Evolutionary conservation across 2,329 filamentous ascomycete genomes (phyloP).

Genomic region (Beauveria pseudobassiana): DNA sequence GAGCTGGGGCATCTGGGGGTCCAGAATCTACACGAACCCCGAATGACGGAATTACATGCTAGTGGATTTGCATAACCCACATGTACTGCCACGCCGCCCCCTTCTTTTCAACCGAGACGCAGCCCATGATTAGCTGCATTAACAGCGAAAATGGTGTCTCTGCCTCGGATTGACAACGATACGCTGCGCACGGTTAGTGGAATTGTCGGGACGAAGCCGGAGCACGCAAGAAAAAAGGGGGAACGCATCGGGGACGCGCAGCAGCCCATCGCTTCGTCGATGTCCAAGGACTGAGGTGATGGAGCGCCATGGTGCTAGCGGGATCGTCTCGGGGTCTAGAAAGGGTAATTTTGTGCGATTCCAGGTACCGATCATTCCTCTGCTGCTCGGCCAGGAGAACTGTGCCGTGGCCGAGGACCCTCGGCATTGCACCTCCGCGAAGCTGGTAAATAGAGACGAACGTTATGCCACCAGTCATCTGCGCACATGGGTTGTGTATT

Average conservation of each 20-base stretch:
- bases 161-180: neutral
- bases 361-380: slow-evolving; percentile 3
- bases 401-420: too few species aligned
- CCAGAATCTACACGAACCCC: too few species aligned
- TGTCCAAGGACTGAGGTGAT: neutral
- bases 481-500: too few species aligned
- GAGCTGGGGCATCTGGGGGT: too few species aligned
- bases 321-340: neutral
- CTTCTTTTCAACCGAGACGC: neutral
- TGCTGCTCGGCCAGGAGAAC: neutral
- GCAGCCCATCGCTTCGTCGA: neutral
- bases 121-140: neutral
- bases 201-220: too few species aligned
- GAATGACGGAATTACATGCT: too few species aligned
- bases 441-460: too few species aligned
- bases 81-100: too few species aligned
- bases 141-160: neutral
- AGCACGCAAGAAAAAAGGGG: neutral
- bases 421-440: too few species aligned
- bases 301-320: neutral
- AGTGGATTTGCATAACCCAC: too few species aligned
- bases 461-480: too few species aligned
- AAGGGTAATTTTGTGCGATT: neutral
- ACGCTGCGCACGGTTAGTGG: neutral
- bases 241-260: neutral